A percentile compares a stretch with the other conserved stretches of the same genome.
phyloP scores from a whole-genome alignment of 2,329 filamentous ascomycete species.

The Sporothrix phasma region DNA sequence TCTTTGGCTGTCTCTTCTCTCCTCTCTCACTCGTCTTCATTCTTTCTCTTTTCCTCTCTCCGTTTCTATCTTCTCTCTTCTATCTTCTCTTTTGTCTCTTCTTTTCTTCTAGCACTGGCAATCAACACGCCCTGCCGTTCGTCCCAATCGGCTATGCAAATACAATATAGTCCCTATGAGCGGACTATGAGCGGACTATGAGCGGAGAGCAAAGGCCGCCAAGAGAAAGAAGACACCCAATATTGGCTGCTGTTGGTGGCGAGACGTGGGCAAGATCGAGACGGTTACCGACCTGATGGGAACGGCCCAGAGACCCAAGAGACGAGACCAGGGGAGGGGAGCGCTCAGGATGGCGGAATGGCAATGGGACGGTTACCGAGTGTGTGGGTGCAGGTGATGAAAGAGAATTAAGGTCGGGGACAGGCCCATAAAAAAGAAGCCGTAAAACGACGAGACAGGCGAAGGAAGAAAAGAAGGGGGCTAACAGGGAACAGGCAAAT shows the following conservation, averaged over 20 bases:
- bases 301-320: not conserved
- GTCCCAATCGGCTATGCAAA: no score
- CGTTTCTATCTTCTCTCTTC: not conserved
- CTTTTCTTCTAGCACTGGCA: no score
- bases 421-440: not conserved
- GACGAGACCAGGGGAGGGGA: not conserved
- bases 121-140: not conserved
- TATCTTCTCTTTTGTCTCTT: no score
- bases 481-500: not conserved
- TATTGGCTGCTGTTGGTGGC: not conserved
- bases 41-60: no score
- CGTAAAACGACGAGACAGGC: not conserved
- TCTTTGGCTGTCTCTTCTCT: no score
- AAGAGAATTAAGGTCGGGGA: not conserved
- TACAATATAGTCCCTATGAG: no score
- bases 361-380: constrained; percentile 1
- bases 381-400: not conserved
- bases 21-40: no score
- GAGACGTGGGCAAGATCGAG: not conserved
- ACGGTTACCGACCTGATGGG: constrained; percentile 1
- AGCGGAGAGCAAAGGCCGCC: no score
- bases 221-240: no score
- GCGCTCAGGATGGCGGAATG: not conserved
- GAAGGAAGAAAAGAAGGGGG: no score
- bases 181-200: no score